These are phyloP conservation scores for Amphibolis antarctica DNA, from an alignment of 106 monocot genomes.

Conservation along the genomic window DNA sequence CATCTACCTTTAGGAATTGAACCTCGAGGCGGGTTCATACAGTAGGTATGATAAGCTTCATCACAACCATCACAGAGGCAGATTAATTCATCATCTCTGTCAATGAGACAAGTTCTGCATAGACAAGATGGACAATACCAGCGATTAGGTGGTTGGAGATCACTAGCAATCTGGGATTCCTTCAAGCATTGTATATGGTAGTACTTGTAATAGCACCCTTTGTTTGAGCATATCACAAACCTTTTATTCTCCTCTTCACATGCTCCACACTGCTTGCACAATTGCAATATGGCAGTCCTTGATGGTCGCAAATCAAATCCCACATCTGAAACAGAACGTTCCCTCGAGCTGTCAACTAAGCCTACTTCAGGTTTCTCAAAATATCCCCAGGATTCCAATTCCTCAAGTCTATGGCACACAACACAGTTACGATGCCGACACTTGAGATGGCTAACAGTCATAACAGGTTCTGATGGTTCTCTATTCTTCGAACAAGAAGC, in stretches of 20 bases:
- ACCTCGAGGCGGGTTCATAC: slow-evolving; percentile 17
- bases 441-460: slow-evolving; percentile 8
- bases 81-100: slow-evolving; percentile 18
- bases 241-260: slow-evolving; percentile 15
- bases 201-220: slow-evolving; percentile 15
- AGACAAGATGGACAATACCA: slow-evolving; percentile 32
- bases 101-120: slow-evolving; percentile 16
- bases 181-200: slow-evolving; percentile 21
- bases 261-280: slow-evolving; percentile 18
- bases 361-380: slow-evolving; percentile 8
- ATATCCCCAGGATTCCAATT: slow-evolving; percentile 17
- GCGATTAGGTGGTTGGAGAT: slow-evolving; percentile 5
- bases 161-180: slow-evolving; percentile 6
- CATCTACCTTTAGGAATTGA: slow-evolving; percentile 17
- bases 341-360: slow-evolving; percentile 11
- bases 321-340: slow-evolving; percentile 14
- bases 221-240: slow-evolving; percentile 14
- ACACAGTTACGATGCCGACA: slow-evolving; percentile 45
- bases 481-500: slow-evolving; percentile 18
- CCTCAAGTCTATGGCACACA: slow-evolving; percentile 58
- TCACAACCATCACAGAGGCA: slow-evolving; percentile 25
- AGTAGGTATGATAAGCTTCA: slow-evolving; percentile 19
- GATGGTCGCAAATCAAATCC: slow-evolving; percentile 5
- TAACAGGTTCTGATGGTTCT: slow-evolving; percentile 7
- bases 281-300: slow-evolving; percentile 3